Evolutionary conservation across 306 rosid genomes (phyloP), one percentile per base, ranked within the genome.

Genomic region (Inga leiocalycina): DNA sequence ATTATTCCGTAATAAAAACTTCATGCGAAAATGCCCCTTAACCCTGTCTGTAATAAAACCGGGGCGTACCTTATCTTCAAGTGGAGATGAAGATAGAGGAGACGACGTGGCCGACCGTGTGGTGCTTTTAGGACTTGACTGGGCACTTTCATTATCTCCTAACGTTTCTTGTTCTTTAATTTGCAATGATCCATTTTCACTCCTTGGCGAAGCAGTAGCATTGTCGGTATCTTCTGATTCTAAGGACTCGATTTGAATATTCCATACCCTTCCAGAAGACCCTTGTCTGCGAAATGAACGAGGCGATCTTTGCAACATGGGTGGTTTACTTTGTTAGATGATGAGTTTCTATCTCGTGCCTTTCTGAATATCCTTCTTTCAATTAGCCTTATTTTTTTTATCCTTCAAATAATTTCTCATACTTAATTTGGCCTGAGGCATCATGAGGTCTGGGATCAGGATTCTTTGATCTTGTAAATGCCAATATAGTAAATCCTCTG

Each of bases 401-500:
- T 76, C 82, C 30, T 71, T 73, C 41, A 14, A 64, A 64, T 64
- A 30, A 30, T 64, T 30, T 11, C 10, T 64, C 70, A 22, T 45
- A 67, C 61, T 35, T 81, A 39, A 39, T 61, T 78, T 69, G 73
- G 84, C 62, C 62, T 44, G 32, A 66, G 6, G 0, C 3, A 44
- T 73, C 13, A 11, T 9, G 75, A 45, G 35, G 41, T 45, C 81
- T 74, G 49, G 59, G 37, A 22, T 74, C 1, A 35, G 82, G 37
- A 37, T 82, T 71, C 49, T 52, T 77, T 77, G 68, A 74, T 75
- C 68, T 59, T 62, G 71, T 41, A 24, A 46, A 79, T 68, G 77
- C 74, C 76, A 75, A 87, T 64, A 62, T 82, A 84, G 88, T 56
- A 85, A 82, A 64, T 56, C 12, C 30, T 6, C 44, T 14, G 14